These are phyloP conservation scores for Polyporus tsugae DNA, from an alignment of 1,284 basidiomycete species.

Conservation along the genomic window DNA sequence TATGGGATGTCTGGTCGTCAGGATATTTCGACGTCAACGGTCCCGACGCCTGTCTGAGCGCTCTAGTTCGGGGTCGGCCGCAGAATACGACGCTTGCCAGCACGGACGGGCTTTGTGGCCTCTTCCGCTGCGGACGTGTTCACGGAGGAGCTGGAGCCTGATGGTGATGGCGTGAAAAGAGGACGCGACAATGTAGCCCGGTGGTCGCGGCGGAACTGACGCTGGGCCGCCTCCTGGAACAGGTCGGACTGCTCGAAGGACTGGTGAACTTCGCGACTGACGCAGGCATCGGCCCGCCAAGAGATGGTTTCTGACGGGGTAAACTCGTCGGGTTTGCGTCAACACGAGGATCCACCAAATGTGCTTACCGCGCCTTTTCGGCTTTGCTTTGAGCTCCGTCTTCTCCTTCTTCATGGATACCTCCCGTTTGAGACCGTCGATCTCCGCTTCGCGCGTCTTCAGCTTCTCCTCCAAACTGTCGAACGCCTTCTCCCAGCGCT, in stretches of 20 bases:
- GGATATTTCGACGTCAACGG: too few species aligned
- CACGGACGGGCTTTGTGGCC: neutral
- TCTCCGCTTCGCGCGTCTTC: conserved; percentile 1
- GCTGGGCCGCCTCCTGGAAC: neutral
- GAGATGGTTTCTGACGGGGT: neutral
- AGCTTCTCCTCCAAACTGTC: neutral
- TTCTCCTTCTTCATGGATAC: neutral
- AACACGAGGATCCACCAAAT: neutral
- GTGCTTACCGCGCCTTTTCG: neutral
- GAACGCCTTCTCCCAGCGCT: conserved; percentile 2
- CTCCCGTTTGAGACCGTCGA: neutral
- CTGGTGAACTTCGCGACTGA: neutral
- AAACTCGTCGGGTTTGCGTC: neutral
- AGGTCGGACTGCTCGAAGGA: neutral
- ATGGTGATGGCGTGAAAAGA: neutral
- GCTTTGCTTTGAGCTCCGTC: neutral
- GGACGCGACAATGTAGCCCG: neutral
- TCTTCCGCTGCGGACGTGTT: neutral
- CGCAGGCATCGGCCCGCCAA: neutral
- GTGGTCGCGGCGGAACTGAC: neutral
- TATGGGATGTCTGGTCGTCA: too few species aligned
- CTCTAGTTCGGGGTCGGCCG: neutral
- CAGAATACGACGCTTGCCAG: neutral
- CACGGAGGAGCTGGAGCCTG: neutral
- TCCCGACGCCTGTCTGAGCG: too few species aligned